Conservation (phyloP, 2,329 filamentous ascomycete species). For the Pseudonectria buxi region DNA sequence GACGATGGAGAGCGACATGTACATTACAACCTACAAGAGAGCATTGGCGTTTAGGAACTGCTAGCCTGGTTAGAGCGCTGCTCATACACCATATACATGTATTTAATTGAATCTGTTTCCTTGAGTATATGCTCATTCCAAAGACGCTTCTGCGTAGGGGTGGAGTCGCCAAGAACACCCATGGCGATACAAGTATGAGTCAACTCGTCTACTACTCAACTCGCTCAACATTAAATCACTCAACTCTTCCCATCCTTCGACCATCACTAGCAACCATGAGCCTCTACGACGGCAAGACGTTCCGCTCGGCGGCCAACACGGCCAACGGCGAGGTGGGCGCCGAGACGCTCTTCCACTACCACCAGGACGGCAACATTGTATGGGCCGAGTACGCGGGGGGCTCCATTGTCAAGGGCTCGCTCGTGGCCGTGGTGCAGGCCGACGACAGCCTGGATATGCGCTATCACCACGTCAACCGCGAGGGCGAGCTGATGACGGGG, state of each 20-base stretch:
- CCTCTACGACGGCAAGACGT: constrained; percentile 12
- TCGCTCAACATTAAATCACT: too few species aligned
- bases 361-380: constrained; percentile 18
- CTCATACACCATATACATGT: too few species aligned
- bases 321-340: constrained; percentile 19
- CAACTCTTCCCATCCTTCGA: too few species aligned
- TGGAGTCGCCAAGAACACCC: too few species aligned
- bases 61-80: too few species aligned
- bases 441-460: constrained; percentile 20
- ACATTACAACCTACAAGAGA: constrained; percentile 2
- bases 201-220: too few species aligned
- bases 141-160: too few species aligned
- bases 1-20: too few species aligned
- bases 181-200: too few species aligned
- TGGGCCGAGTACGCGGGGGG: constrained; percentile 23
- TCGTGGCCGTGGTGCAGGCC: constrained; percentile 14
- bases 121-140: too few species aligned
- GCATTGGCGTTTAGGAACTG: background rate
- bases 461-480: constrained; percentile 20
- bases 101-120: too few species aligned
- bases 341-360: constrained; percentile 20
- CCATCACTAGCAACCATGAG: too few species aligned
- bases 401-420: constrained; percentile 14
- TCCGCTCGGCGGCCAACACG: constrained; percentile 13
- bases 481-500: constrained; percentile 21